Evolutionary conservation across 495 filamentous ascomycete genomes (phyloP).

Genomic region (Lasiosphaeria hispida): DNA sequence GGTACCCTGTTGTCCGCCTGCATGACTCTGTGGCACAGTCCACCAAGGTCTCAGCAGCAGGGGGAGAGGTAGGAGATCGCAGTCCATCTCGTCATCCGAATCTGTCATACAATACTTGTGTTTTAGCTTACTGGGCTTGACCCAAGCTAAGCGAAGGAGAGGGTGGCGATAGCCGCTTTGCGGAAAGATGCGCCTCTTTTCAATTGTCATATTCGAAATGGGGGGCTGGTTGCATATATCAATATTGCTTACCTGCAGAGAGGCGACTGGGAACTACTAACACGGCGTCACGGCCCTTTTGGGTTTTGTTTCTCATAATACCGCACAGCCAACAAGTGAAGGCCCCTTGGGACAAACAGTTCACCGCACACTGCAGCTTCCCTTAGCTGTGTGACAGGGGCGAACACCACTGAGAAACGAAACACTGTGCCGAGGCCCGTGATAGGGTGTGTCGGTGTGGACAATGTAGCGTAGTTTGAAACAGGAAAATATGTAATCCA

Average conservation of each 20-base stretch:
- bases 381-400: conserved; percentile 4
- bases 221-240: conserved; percentile 13
- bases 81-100: too few species aligned
- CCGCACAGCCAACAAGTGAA: background rate
- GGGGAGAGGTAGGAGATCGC: too few species aligned
- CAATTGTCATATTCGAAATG: background rate
- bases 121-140: too few species aligned
- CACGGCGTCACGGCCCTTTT: conserved; percentile 16
- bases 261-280: background rate
- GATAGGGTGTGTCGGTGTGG: conserved; percentile 4
- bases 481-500: too few species aligned
- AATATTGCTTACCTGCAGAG: conserved; percentile 16
- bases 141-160: too few species aligned
- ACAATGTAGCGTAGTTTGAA: background rate
- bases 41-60: too few species aligned
- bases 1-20: too few species aligned
- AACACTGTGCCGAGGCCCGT: background rate
- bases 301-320: background rate
- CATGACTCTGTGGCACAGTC: too few species aligned
- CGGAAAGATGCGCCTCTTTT: too few species aligned
- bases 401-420: background rate
- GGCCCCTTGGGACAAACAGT: background rate
- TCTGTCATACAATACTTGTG: too few species aligned
- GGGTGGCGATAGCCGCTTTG: too few species aligned
- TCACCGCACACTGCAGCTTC: background rate